Conservation (phyloP, 169 alveolate genomes). For the Plasmodium gallinaceum region DNA sequence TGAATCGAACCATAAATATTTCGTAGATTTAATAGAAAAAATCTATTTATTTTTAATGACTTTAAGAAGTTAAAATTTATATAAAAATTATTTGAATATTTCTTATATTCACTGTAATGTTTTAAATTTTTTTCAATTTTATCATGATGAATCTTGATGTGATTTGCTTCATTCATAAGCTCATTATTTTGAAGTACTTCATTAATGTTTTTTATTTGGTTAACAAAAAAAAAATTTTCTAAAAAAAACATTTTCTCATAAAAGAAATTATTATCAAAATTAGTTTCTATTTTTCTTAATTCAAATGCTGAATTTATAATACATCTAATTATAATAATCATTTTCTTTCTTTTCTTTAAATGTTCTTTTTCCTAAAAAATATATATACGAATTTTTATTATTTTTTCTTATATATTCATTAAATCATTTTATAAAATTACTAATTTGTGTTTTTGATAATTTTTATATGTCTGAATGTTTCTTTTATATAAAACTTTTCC, state of each 20-base stretch:
- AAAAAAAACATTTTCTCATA: constrained; percentile 31
- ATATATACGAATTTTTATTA: background rate
- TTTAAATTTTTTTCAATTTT: constrained; percentile 1
- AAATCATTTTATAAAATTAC: constrained; percentile 10
- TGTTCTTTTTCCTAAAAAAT: constrained; percentile 49
- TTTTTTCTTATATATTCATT: background rate
- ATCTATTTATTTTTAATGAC: constrained; percentile 9
- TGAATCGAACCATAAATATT: constrained; percentile 7
- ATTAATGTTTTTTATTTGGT: constrained; percentile 52
- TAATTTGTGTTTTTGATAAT: constrained; percentile 16
- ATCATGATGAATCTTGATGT: background rate
- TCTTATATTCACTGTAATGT: background rate
- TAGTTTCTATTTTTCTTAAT: constrained; percentile 12
- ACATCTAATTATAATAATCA: constrained; percentile 18
- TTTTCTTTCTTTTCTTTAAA: constrained; percentile 15
- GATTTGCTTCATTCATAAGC: constrained; percentile 21
- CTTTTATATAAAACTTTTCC: constrained; percentile 21
- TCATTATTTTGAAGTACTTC: constrained; percentile 18
- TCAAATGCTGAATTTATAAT: constrained; percentile 35
- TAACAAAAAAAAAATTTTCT: constrained; percentile 31
- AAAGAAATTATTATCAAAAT: constrained; percentile 41
- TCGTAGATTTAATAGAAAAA: constrained; percentile 35
- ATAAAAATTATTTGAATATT: background rate
- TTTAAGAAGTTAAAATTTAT: constrained; percentile 18
- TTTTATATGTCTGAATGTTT: constrained; percentile 27